Evolutionary conservation across 306 rosid species (phyloP).

Genomic region (Sechiopsis laciniata): DNA sequence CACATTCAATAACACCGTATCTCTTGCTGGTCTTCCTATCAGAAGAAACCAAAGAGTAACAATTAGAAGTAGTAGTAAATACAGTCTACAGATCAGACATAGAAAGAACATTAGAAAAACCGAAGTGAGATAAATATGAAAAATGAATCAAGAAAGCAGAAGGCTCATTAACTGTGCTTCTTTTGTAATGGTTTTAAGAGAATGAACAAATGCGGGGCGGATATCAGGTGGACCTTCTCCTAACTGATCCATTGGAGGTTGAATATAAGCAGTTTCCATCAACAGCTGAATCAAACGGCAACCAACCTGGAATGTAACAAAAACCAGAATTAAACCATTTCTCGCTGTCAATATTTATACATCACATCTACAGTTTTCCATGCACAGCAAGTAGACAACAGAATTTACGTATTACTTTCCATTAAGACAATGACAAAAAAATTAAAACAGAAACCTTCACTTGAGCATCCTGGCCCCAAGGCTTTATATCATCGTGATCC

Average conservation of each 20-base stretch:
- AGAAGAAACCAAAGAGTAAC: slow-evolving; percentile 21
- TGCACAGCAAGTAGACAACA: slow-evolving; percentile 2
- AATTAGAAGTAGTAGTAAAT: slow-evolving; percentile 9
- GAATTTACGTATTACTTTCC: not conserved
- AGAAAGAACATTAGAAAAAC: not conserved
- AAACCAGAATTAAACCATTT: slow-evolving; percentile 23
- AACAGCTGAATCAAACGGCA: slow-evolving; percentile 61
- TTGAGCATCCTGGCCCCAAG: slow-evolving; percentile 90
- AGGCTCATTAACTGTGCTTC: slow-evolving; percentile 57
- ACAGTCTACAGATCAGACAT: not conserved
- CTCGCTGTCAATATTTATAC: not conserved
- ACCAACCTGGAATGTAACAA: slow-evolving; percentile 61
- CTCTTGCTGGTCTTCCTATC: slow-evolving; percentile 62
- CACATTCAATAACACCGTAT: slow-evolving; percentile 88
- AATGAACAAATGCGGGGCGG: slow-evolving; percentile 78
- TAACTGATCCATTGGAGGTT: slow-evolving; percentile 64
- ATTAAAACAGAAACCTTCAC: slow-evolving; percentile 51
- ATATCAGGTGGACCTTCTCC: slow-evolving; percentile 75
- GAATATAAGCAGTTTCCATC: slow-evolving; percentile 80
- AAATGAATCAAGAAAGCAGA: not conserved
- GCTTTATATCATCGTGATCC: slow-evolving; percentile 51
- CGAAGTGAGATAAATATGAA: slow-evolving; percentile 14
- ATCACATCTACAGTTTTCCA: not conserved
- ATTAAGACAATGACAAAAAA: slow-evolving; percentile 11
- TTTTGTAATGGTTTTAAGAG: slow-evolving; percentile 39